Evolutionary conservation across 2,329 filamentous ascomycete genomes (phyloP).

Genomic region (Spiromastix sp.): DNA sequence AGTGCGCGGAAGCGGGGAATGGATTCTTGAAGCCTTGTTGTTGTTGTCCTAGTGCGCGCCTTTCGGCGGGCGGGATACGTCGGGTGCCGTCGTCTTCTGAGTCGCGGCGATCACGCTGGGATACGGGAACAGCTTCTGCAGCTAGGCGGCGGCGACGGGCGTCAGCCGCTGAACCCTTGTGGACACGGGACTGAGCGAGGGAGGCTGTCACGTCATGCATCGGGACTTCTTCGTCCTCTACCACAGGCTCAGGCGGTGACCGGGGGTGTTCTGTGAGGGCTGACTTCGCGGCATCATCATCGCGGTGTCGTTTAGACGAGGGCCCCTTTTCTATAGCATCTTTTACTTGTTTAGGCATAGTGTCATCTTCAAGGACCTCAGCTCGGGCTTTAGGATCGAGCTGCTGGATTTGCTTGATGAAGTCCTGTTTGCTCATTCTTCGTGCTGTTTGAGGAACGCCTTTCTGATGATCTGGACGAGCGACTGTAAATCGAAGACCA

Average conservation of each 20-base stretch:
- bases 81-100: conserved; percentile 35
- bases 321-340: conserved; percentile 21
- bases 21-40: no score
- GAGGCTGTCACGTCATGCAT: conserved; percentile 28
- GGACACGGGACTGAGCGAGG: conserved; percentile 25
- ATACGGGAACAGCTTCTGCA: conserved; percentile 15
- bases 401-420: conserved; percentile 51
- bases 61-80: conserved; percentile 29
- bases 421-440: conserved; percentile 55
- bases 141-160: conserved; percentile 27
- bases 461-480: conserved; percentile 24
- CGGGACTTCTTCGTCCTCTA: conserved; percentile 16
- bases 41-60: no score
- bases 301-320: neutral
- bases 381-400: conserved; percentile 50
- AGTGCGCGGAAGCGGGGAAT: conserved; percentile 3
- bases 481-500: conserved; percentile 52
- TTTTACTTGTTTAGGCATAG: conserved; percentile 30
- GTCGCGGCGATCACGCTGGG: conserved; percentile 16
- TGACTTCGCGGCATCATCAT: conserved; percentile 6
- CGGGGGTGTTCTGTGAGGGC: conserved; percentile 14
- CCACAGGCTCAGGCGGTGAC: conserved; percentile 17
- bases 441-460: conserved; percentile 40
- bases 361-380: conserved; percentile 32
- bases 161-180: conserved; percentile 25